Percentiles rank a stretch among this genome's conserved stretches.
phyloP scores from a whole-genome alignment of 805 yeast species.

The Komagataella pastoris region DNA sequence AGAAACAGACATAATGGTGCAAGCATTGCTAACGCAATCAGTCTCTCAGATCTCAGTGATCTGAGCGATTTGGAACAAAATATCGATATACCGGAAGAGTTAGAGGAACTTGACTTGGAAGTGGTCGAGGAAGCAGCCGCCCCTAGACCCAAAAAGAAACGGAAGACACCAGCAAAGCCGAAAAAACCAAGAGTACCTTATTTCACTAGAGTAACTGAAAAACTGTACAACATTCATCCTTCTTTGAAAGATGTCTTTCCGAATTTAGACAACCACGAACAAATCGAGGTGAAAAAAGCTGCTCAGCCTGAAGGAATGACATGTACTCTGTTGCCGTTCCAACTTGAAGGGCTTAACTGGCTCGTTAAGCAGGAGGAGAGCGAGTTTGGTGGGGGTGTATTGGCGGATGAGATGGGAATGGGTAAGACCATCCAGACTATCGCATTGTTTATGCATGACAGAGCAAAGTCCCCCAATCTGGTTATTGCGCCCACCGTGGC shows the following conservation, averaged over 20 bases:
- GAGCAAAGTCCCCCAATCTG: constrained; percentile 55
- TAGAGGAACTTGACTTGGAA: neutral
- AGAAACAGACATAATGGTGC: constrained; percentile 6
- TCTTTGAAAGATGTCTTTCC: constrained; percentile 63
- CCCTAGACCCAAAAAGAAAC: constrained; percentile 4
- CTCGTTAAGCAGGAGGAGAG: constrained; percentile 68
- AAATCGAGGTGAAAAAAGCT: constrained; percentile 39
- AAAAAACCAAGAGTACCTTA: constrained; percentile 51
- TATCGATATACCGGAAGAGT: neutral
- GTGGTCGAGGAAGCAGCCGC: constrained; percentile 3
- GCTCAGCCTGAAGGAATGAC: constrained; percentile 72
- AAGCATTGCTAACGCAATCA: constrained; percentile 8
- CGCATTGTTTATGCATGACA: constrained; percentile 66
- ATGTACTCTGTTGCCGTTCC: constrained; percentile 73
- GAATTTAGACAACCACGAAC: constrained; percentile 33
- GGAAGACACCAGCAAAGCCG: constrained; percentile 14
- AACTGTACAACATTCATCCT: constrained; percentile 67
- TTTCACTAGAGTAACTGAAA: constrained; percentile 55
- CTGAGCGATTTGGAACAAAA: neutral
- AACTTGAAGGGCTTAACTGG: constrained; percentile 90
- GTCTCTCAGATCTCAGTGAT: constrained; percentile 5
- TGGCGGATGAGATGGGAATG: constrained; percentile 99
- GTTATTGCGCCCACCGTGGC: constrained; percentile 99
- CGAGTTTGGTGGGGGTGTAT: constrained; percentile 73
- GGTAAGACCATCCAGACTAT: constrained; percentile 97